phyloP scores from a whole-genome alignment of 352 stramenopile species.

The Saprolegnia parasitica region DNA sequence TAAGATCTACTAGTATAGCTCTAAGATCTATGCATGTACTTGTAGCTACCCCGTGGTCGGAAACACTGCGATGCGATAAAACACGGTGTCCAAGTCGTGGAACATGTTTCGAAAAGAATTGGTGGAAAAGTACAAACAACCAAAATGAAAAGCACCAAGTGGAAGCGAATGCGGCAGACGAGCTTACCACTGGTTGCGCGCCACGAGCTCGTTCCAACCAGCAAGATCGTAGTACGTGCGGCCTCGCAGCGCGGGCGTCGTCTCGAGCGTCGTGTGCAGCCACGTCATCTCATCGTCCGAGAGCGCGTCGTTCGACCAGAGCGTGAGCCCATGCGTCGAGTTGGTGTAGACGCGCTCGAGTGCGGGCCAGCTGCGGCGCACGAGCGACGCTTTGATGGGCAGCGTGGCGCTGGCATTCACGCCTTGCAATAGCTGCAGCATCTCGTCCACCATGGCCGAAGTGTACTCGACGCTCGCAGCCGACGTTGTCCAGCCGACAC shows the following conservation, averaged over 20 bases:
- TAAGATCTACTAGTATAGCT: too few species aligned
- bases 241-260: not conserved
- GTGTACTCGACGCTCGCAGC: conserved; percentile 17
- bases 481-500: conserved; percentile 26
- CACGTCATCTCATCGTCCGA: conserved; percentile 16
- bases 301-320: conserved; percentile 24
- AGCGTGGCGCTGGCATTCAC: conserved; percentile 1
- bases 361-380: conserved; percentile 15
- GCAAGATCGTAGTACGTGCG: conserved; percentile 27
- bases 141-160: too few species aligned
- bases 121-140: too few species aligned
- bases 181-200: conserved; percentile 16
- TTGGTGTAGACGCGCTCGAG: conserved; percentile 15
- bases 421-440: conserved; percentile 18
- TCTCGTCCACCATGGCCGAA: conserved; percentile 14
- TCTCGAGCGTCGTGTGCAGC: conserved; percentile 19
- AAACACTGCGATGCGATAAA: too few species aligned
- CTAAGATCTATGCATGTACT: too few species aligned
- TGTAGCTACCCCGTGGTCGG: too few species aligned
- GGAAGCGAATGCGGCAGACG: too few species aligned
- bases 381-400: conserved; percentile 24
- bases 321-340: conserved; percentile 17
- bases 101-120: too few species aligned
- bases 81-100: too few species aligned
- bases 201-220: conserved; percentile 23